Conservation (phyloP, 331 rosid genomes). For the Pyrus hybrid region DNA sequence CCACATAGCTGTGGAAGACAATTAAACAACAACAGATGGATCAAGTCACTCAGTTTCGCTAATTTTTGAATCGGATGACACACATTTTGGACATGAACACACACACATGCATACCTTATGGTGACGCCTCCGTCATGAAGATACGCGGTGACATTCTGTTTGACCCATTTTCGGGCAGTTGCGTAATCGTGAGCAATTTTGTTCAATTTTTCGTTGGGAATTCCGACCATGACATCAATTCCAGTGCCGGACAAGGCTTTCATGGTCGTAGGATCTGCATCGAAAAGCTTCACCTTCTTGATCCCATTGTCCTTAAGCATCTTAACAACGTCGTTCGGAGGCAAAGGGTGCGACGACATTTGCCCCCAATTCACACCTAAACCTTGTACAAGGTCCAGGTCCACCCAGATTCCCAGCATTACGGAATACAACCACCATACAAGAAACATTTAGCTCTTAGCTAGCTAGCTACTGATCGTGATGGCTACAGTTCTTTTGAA, state of each 20-base stretch:
- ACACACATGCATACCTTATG: conserved; percentile 33
- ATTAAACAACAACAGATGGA: neutral
- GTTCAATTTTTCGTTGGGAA: conserved; percentile 50
- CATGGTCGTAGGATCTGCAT: conserved; percentile 50
- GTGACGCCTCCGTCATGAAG: conserved; percentile 35
- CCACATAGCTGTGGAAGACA: conserved; percentile 40
- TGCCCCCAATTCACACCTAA: conserved; percentile 68
- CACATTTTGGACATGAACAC: neutral
- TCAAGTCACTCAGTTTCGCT: neutral
- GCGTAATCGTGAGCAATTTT: conserved; percentile 8
- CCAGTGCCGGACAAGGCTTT: conserved; percentile 42
- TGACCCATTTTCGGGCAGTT: conserved; percentile 54
- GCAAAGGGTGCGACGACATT: conserved; percentile 45
- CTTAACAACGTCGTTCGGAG: conserved; percentile 37
- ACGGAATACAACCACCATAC: conserved; percentile 7
- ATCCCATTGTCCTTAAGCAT: conserved; percentile 58
- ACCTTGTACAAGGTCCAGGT: conserved; percentile 8
- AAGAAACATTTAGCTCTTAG: neutral
- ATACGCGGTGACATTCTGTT: conserved; percentile 43
- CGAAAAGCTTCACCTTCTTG: conserved; percentile 60
- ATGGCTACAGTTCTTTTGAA: neutral
- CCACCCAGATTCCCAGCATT: neutral
- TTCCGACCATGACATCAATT: conserved; percentile 60
- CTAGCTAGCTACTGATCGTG: neutral
- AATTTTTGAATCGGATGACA: neutral